Conservation (phyloP, 352 stramenopile genomes). For the Phytophthora podocarpi region DNA sequence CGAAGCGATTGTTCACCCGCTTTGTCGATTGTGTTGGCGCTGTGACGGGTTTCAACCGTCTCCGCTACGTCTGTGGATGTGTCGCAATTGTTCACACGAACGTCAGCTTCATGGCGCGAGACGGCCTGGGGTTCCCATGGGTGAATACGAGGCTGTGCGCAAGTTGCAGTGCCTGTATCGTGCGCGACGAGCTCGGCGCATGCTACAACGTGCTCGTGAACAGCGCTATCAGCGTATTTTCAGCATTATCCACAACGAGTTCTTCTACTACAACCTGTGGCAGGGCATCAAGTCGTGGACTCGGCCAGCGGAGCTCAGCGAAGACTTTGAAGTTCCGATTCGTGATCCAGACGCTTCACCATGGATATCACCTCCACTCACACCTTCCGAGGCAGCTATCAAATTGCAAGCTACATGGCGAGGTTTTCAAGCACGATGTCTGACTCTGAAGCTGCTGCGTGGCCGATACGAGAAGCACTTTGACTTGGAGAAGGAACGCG, state of each 20-base stretch:
- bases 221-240: conserved; percentile 77
- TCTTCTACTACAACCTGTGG: conserved; percentile 86
- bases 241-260: conserved; percentile 72
- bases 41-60: conserved; percentile 79
- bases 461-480: conserved; percentile 75
- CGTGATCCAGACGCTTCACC: conserved; percentile 68
- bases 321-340: conserved; percentile 65
- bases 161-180: conserved; percentile 80
- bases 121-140: conserved; percentile 40
- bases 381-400: conserved; percentile 50
- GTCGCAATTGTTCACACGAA: conserved; percentile 73
- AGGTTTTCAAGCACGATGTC: conserved; percentile 30
- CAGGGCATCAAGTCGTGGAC: conserved; percentile 52
- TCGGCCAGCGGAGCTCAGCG: conserved; percentile 42
- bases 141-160: conserved; percentile 75
- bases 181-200: conserved; percentile 45
- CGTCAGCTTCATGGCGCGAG: conserved; percentile 68
- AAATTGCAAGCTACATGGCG: conserved; percentile 55
- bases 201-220: conserved; percentile 62
- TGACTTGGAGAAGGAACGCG: conserved; percentile 53
- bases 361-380: conserved; percentile 54
- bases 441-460: conserved; percentile 34
- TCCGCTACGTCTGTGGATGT: conserved; percentile 68
- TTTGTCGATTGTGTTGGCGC: conserved; percentile 79
- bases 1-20: conserved; percentile 62